Conservation (phyloP, 306 rosid genomes). For the Castanea sativa region DNA sequence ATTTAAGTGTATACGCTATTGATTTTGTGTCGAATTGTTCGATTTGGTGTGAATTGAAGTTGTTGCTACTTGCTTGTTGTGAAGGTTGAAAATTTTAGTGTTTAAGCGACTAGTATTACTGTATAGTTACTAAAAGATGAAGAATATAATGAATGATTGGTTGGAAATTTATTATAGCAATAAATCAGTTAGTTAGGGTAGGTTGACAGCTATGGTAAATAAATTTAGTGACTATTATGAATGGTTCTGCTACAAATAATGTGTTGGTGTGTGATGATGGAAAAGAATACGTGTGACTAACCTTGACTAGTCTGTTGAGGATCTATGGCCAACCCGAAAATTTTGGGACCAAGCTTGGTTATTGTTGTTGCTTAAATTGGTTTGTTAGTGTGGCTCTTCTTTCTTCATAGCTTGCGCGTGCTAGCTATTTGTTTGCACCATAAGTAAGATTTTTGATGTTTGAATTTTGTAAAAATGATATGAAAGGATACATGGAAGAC, state of each 20-base stretch:
- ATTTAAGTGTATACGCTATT: no score
- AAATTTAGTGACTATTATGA: no score
- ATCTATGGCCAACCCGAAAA: no score
- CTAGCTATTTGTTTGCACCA: background rate
- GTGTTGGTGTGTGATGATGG: no score
- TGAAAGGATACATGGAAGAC: background rate
- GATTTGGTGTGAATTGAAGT: background rate
- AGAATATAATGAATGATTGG: background rate
- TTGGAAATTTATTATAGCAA: background rate
- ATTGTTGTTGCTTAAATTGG: no score
- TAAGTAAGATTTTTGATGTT: background rate
- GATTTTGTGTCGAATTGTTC: background rate
- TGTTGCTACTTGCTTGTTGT: background rate
- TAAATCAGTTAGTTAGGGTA: background rate
- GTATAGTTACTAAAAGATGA: background rate
- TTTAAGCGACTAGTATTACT: background rate
- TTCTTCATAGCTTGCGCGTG: background rate
- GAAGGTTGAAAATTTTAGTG: background rate
- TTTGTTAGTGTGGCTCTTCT: background rate
- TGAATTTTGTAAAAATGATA: background rate
- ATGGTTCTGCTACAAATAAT: no score
- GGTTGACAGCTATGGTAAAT: no score
- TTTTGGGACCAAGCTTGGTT: no score
- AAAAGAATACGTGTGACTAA: no score
- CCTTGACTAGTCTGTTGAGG: no score